These are phyloP conservation scores for Pleodorina starrii DNA, from an alignment of 139 green algal genomes.

Conservation along the genomic window DNA sequence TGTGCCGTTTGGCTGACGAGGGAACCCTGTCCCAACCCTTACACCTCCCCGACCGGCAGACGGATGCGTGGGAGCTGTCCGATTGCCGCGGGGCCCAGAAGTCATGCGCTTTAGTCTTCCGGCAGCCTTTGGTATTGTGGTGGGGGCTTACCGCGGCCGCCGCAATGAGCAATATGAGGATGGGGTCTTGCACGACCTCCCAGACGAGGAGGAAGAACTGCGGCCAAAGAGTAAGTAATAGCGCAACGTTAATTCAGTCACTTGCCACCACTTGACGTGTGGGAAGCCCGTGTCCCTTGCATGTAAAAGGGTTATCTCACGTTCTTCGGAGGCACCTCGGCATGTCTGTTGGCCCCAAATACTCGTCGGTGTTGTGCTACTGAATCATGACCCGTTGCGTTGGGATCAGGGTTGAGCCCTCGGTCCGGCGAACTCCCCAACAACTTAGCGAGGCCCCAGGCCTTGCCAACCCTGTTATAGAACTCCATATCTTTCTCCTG, in stretches of 20 bases:
- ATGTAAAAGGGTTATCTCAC: constrained; percentile 59
- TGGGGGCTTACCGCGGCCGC: constrained; percentile 78
- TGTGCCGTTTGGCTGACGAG: no score
- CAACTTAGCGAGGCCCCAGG: constrained; percentile 66
- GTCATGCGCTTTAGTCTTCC: no score
- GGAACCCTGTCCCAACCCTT: no score
- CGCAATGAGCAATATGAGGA: constrained; percentile 92
- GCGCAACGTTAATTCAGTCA: background rate
- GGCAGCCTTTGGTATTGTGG: no score
- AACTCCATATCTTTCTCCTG: constrained; percentile 79
- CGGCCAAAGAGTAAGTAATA: background rate
- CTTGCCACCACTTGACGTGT: background rate
- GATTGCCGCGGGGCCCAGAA: no score
- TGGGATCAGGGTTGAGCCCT: constrained; percentile 61
- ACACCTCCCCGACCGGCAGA: no score
- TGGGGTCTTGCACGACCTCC: constrained; percentile 82
- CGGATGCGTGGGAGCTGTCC: no score
- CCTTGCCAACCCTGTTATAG: constrained; percentile 66
- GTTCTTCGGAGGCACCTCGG: constrained; percentile 65
- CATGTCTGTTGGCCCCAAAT: constrained; percentile 80
- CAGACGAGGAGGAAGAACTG: constrained; percentile 46
- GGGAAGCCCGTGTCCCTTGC: background rate
- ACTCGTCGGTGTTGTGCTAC: constrained; percentile 8
- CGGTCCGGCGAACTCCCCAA: constrained; percentile 58
- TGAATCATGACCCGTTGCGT: background rate